A percentile compares a stretch with the other conserved stretches of the same genome.
These are phyloP conservation scores for Exophiala oligosperma DNA, from an alignment of 2,329 filamentous ascomycete species.

Conservation along the genomic window DNA sequence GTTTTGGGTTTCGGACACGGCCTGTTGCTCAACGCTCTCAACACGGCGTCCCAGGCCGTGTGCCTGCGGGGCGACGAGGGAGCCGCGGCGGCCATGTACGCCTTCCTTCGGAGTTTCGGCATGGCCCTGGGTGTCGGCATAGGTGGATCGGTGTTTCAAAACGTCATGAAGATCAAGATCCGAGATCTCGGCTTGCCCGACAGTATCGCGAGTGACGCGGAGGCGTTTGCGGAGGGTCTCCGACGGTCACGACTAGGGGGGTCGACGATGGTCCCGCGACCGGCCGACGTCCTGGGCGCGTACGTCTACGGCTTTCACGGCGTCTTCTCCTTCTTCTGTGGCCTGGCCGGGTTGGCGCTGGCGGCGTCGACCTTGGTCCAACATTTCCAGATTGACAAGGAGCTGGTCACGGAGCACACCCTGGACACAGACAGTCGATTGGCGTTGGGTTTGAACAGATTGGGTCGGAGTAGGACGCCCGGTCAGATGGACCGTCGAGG, in stretches of 20 bases:
- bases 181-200: slow-evolving; percentile 10
- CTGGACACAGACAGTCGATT: background rate
- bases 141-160: slow-evolving; percentile 43
- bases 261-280: background rate
- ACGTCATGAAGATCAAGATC: slow-evolving; percentile 37
- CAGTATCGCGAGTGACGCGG: slow-evolving; percentile 4
- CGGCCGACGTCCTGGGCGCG: slow-evolving; percentile 4
- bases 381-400: slow-evolving; percentile 21
- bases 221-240: slow-evolving; percentile 8
- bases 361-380: slow-evolving; percentile 14
- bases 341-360: slow-evolving; percentile 11
- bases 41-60: slow-evolving; percentile 42
- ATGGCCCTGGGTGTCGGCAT: slow-evolving; percentile 47
- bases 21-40: slow-evolving; percentile 42
- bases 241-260: background rate
- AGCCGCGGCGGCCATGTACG: slow-evolving; percentile 40
- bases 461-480: background rate
- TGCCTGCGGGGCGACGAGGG: slow-evolving; percentile 33
- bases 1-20: slow-evolving; percentile 45
- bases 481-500: background rate
- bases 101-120: slow-evolving; percentile 42
- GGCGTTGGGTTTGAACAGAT: background rate
- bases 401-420: slow-evolving; percentile 18
- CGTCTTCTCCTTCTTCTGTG: slow-evolving; percentile 20
- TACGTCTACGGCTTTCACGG: slow-evolving; percentile 20